Evolutionary conservation across 108 stramenopile species (phyloP), one percentile per base, ranked within the genome.

Genomic region (Epipyxis sp.): DNA sequence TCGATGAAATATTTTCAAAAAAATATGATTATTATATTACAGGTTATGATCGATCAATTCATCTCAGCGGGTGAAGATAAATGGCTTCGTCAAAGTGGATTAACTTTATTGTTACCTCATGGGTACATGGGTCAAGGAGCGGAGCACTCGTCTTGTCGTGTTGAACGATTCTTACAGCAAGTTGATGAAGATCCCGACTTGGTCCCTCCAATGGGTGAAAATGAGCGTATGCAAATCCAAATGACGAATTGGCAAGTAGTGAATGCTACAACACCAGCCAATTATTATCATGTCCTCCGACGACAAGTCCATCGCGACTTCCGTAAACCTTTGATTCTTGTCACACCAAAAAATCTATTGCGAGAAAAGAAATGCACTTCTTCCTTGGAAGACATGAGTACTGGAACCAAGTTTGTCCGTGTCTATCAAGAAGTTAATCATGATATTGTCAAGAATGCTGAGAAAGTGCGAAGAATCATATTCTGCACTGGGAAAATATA

Each of bases 71-170:
- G 98, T 59, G 98, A 99, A 89, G 94, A 94, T 86, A 99, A 99
- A 88, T 99, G 98, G 98, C 77, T 93, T 62, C 93, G 98, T 77
- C 96, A 97, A 80, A 92, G 88, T 72, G 98, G 98, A 68, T 84
- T 99, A 46, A 91, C 91, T 1, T 77, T 99, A 87, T 83, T 99
- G 43, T 86, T 99, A 65, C 98, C 98, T 16, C 97, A 97, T 81
- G 98, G 98, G 20, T 98, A 95, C 87, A 96, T 97, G 83, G 98
- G 98, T 16, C 95, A 96, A 89, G 98, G 98, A 25, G 93, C 98
- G 30, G 98, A 99, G 79, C 98, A 99, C 84, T 93, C 92, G n/a
- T 90, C 89, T 77, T 96, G 96, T 87, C 93, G 98, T 54, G 65
- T 97, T 27, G 98, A 99, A 84, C 91, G 98, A 39, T 99, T 98